A percentile compares a stretch with the other conserved stretches of the same genome.
Conservation (phyloP, 2,329 filamentous ascomycete species). For the Immersiporthe knoxdaviesiana region DNA sequence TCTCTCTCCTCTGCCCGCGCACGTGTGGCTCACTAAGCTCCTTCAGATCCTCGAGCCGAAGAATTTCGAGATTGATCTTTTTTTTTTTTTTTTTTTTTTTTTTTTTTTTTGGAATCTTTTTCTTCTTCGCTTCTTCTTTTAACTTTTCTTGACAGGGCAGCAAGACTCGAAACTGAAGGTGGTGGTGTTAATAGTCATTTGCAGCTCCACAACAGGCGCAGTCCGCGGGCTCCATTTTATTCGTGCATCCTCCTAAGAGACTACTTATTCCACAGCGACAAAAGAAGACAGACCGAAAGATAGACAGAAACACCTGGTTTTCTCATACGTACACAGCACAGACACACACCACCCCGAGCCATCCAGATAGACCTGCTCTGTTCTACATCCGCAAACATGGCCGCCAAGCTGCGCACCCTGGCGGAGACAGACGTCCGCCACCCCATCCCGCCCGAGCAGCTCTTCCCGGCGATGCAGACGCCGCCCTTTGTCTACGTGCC, state of each 20-base stretch:
- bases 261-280: neutral
- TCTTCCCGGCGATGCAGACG: slow-evolving; percentile 42
- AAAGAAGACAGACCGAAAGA: neutral
- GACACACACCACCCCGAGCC: neutral
- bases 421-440: slow-evolving; percentile 45
- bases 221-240: slow-evolving; percentile 2
- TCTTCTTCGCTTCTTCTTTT: neutral
- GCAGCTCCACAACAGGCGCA: neutral
- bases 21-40: neutral
- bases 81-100: neutral
- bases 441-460: slow-evolving; percentile 43
- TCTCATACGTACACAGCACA: neutral
- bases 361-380: neutral
- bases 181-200: neutral
- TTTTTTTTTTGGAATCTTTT: neutral
- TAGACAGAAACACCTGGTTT: neutral
- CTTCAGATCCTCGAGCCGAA: neutral
- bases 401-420: slow-evolving; percentile 43
- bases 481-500: slow-evolving; percentile 51
- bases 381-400: slow-evolving; percentile 4
- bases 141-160: neutral
- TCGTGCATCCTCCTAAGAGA: neutral
- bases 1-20: neutral
- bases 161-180: neutral
- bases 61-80: neutral